These are phyloP conservation scores for Periconia sp. DNA, from an alignment of 2,329 filamentous ascomycete species.

Conservation along the genomic window DNA sequence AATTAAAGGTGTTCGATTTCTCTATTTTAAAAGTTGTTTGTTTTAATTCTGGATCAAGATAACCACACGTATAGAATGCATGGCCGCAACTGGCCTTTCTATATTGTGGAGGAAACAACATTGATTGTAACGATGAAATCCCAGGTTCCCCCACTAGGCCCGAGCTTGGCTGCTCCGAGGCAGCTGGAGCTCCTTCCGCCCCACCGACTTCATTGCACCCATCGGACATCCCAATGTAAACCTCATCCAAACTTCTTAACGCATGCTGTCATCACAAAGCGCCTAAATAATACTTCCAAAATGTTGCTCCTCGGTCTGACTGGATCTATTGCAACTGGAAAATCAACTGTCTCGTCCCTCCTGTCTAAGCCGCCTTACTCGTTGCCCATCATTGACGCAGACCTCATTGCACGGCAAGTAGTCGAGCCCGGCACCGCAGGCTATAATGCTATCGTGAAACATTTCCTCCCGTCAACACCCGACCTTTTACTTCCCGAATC, in stretches of 20 bases:
- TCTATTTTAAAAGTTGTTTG: no score
- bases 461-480: conserved; percentile 82
- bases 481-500: conserved; percentile 71
- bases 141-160: conserved; percentile 1
- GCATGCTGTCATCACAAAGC: background rate
- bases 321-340: conserved; percentile 95
- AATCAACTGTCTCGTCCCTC: conserved; percentile 89
- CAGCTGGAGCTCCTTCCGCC: conserved; percentile 10
- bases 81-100: no score
- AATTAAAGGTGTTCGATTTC: no score
- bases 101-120: no score
- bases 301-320: conserved; percentile 97
- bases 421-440: conserved; percentile 88
- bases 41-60: no score
- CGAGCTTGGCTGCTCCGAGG: conserved; percentile 14
- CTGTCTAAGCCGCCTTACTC: conserved; percentile 79
- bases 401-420: conserved; percentile 87
- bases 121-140: no score
- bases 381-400: conserved; percentile 90
- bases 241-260: background rate
- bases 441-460: conserved; percentile 76
- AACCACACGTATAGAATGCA: no score
- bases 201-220: conserved; percentile 8
- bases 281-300: background rate
- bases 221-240: conserved; percentile 14